Conservation (phyloP, 768 basidiomycete species). For the Postia placenta region DNA sequence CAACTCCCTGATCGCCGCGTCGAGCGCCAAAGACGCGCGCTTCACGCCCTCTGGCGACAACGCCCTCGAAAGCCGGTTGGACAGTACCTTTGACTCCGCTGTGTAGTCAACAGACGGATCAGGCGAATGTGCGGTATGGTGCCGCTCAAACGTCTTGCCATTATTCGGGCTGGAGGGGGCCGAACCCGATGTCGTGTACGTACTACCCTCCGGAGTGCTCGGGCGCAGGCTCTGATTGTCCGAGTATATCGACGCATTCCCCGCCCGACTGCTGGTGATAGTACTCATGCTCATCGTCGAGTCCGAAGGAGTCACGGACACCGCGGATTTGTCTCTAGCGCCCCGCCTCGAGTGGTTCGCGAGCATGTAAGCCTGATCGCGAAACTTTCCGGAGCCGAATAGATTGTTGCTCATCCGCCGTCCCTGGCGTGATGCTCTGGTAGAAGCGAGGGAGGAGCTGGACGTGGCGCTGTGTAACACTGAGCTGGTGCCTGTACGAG, state of each 20-base stretch:
- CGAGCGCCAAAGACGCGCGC: slow-evolving; percentile 69
- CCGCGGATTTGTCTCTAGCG: slow-evolving; percentile 24
- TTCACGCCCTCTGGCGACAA: slow-evolving; percentile 47
- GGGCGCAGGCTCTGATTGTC: slow-evolving; percentile 44
- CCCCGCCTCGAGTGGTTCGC: slow-evolving; percentile 39
- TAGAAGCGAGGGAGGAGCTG: slow-evolving; percentile 27
- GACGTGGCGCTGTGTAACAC: slow-evolving; percentile 18
- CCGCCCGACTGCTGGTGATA: slow-evolving; percentile 32
- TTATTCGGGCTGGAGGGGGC: slow-evolving; percentile 38
- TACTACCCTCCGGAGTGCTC: slow-evolving; percentile 48
- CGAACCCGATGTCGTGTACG: slow-evolving; percentile 30
- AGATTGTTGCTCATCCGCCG: slow-evolving; percentile 85
- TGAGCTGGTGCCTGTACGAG: slow-evolving; percentile 31
- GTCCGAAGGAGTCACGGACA: slow-evolving; percentile 43
- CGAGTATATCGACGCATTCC: slow-evolving; percentile 40
- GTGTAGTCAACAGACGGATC: too few relatives aligned
- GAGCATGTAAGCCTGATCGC: slow-evolving; percentile 70
- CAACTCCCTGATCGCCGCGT: slow-evolving; percentile 71
- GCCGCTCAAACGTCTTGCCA: slow-evolving; percentile 21
- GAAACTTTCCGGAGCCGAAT: slow-evolving; percentile 74
- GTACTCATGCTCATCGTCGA: slow-evolving; percentile 33
- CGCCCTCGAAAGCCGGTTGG: slow-evolving; percentile 39
- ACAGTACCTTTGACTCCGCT: slow-evolving; percentile 16
- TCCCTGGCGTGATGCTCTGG: slow-evolving; percentile 36
- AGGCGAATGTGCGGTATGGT: slow-evolving; percentile 14